Base-by-base conservation (phyloP, 257 asterid species). In the Forsythia suspensa region DNA sequence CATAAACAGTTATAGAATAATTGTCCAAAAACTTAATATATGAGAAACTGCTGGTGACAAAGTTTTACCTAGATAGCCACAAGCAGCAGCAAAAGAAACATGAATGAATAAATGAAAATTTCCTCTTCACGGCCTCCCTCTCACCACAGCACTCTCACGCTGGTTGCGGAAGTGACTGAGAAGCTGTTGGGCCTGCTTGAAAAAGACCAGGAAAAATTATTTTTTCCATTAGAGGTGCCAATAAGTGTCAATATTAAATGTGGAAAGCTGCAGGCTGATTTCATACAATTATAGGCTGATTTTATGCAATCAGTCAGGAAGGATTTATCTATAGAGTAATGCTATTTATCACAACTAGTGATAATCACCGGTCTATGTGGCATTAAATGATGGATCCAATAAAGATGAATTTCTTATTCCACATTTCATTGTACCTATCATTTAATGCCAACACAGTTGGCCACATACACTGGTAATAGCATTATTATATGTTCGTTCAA, bases 151-250 rank as follows among this genome's bases (percentile, higher is more conserved):
- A 67, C 87, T 83, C 85, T 92, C 98, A 0, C 98, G 91, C 85
- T 94, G 96, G 80, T 83, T 92, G 37, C 99, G 98, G 83, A 96
- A 96, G 86, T 92, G 98, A 81, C 97, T 89, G 38, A 96, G 96
- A 76, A 96, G 97, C 73, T 96, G 99, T 76, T 94, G 99, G 41
- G 98, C 97, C 98, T 96, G 91, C 72, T 82, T 67, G 71, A 75
- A 82, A 21, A 79, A 61, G 61, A 70, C 9, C 38, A 3, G 43
- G 71, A 46, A 4, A 7, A 39, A 63, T 24, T n/a, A 63, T 66
- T 63, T 55, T 65, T n/a, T 3, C 43, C 72, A 37, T 41, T 29
- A 67, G 40, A 52, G 41, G 12, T 61, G 36, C 63, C 1, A 52
- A 5, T 18, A 13, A 1, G 63, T 52, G 21, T 52, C 63, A 16